Conservation (phyloP, 352 stramenopile genomes). For the Elongisporangium senticosum region DNA sequence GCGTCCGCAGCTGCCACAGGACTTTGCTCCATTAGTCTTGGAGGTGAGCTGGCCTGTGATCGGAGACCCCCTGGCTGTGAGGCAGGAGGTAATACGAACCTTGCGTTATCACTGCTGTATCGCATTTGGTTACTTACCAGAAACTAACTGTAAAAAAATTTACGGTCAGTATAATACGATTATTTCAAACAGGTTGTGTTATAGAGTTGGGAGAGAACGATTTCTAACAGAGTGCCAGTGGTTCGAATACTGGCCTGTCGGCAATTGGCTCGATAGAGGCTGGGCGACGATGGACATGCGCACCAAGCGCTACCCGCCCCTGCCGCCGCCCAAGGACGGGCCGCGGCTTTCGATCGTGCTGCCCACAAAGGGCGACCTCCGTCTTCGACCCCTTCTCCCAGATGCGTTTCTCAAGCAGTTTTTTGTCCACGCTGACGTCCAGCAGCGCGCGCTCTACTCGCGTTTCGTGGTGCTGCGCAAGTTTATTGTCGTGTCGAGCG, state of each 20-base stretch:
- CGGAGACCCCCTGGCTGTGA: not conserved
- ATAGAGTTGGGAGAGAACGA: not conserved
- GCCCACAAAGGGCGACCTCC: conserved; percentile 48
- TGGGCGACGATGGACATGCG: conserved; percentile 40
- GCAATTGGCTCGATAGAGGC: not conserved
- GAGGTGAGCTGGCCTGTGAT: not conserved
- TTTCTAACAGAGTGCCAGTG: not conserved
- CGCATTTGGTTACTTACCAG: too few species aligned
- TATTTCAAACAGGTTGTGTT: not conserved
- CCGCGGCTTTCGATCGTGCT: conserved; percentile 40
- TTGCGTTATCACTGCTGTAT: too few species aligned
- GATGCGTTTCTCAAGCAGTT: conserved; percentile 38
- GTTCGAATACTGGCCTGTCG: not conserved
- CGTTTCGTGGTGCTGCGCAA: conserved; percentile 54
- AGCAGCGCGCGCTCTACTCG: conserved; percentile 37
- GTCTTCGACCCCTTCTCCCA: conserved; percentile 43
- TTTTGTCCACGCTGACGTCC: conserved; percentile 44
- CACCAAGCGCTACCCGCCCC: conserved; percentile 53
- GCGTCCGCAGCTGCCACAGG: not conserved
- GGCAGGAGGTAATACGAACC: not conserved
- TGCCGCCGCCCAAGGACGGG: conserved; percentile 32
- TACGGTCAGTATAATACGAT: too few species aligned
- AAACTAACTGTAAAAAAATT: too few species aligned
- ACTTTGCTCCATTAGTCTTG: not conserved
- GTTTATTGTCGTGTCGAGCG: conserved; percentile 72